A percentile compares a stretch with the other conserved stretches of the same genome.
Evolutionary conservation across 1,284 basidiomycete genomes (phyloP).

Genomic region (Jaminaea rosea): DNA sequence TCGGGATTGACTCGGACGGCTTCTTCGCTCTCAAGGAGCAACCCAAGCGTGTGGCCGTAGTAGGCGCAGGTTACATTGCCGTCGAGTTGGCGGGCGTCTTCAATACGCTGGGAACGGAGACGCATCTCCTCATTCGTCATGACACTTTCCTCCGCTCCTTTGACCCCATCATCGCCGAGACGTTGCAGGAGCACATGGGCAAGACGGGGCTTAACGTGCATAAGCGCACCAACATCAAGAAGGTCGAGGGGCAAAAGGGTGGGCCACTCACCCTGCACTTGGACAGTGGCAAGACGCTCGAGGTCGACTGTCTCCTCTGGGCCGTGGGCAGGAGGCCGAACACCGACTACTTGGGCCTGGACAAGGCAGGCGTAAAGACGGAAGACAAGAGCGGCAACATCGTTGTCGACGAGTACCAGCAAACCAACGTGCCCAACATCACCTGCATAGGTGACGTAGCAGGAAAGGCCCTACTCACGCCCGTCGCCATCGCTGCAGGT

Average conservation of each 20-base stretch:
- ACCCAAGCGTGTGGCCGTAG: slow-evolving; percentile 83
- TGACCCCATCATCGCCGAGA: slow-evolving; percentile 77
- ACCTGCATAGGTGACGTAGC: slow-evolving; percentile 83
- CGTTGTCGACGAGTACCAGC: slow-evolving; percentile 79
- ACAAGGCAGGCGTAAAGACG: slow-evolving; percentile 66
- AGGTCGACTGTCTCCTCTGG: slow-evolving; percentile 85
- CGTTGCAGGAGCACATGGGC: slow-evolving; percentile 86
- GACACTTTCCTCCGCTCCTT: slow-evolving; percentile 86
- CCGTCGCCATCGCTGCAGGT: slow-evolving; percentile 97
- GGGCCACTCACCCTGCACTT: slow-evolving; percentile 34
- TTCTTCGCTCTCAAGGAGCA: slow-evolving; percentile 88
- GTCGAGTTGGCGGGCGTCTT: slow-evolving; percentile 58
- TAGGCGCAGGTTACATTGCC: slow-evolving; percentile 95
- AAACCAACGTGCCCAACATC: slow-evolving; percentile 60
- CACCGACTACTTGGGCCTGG: slow-evolving; percentile 69
- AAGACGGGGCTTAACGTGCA: slow-evolving; percentile 82
- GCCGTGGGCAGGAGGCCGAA: slow-evolving; percentile 82
- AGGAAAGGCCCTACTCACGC: slow-evolving; percentile 84
- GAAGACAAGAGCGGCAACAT: slow-evolving; percentile 73
- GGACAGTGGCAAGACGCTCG: slow-evolving; percentile 61
- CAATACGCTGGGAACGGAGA: slow-evolving; percentile 55
- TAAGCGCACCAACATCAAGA: slow-evolving; percentile 65
- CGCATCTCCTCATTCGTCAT: slow-evolving; percentile 79
- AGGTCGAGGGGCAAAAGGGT: slow-evolving; percentile 57
- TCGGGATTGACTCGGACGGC: slow-evolving; percentile 87